Percentiles rank a stretch among this genome's conserved stretches.
Conservation (phyloP, 441 rosid species). For the Iberis amara region DNA sequence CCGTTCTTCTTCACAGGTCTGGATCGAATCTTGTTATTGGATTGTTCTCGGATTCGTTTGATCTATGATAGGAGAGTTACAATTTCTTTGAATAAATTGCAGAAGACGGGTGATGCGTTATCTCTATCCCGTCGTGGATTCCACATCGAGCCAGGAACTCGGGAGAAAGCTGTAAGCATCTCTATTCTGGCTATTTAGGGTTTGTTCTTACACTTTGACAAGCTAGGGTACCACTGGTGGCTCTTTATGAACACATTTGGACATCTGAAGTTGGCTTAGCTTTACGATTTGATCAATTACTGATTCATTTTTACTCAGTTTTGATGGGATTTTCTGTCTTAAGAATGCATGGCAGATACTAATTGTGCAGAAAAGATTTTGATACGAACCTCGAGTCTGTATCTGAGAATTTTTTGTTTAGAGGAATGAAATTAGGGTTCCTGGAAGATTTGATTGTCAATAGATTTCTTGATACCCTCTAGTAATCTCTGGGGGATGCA, state of each 20-base stretch:
- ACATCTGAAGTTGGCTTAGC: not conserved
- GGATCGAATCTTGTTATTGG: constrained; percentile 25
- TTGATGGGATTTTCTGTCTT: too few relatives aligned
- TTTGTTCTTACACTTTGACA: not conserved
- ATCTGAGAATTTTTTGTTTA: too few relatives aligned
- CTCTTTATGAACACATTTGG: constrained; percentile 1
- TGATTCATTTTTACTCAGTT: not conserved
- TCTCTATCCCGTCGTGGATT: constrained; percentile 50
- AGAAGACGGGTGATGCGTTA: constrained; percentile 39
- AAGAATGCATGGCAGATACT: not conserved
- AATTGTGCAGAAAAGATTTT: too few relatives aligned
- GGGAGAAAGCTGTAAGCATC: constrained; percentile 80
- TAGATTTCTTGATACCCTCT: too few relatives aligned
- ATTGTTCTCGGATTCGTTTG: constrained; percentile 31
- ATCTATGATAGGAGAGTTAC: constrained; percentile 18
- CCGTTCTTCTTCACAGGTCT: constrained; percentile 62
- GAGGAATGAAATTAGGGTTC: too few relatives aligned
- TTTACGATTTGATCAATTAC: not conserved
- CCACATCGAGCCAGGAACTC: constrained; percentile 70
- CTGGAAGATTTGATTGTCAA: too few relatives aligned
- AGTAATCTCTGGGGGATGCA: too few relatives aligned
- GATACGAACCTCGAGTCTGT: too few relatives aligned
- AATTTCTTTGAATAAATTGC: constrained; percentile 9
- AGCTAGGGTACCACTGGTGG: not conserved
- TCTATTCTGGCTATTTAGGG: not conserved